phyloP scores from a whole-genome alignment of 768 basidiomycete genomes.

The Auricularia auricula-judae region DNA sequence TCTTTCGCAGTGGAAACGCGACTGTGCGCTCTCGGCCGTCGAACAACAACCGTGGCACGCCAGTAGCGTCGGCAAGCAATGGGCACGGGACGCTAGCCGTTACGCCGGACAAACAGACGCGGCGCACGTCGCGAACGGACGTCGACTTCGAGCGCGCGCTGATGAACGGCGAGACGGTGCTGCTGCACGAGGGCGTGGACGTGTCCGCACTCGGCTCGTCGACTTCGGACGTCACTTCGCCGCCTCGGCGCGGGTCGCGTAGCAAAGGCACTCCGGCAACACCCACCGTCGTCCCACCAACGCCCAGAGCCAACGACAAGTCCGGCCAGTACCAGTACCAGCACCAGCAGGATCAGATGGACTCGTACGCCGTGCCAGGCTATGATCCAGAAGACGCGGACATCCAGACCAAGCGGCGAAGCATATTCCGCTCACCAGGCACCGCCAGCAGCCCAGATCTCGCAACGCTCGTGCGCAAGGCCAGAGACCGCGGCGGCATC shows the following conservation, averaged over 20 bases:
- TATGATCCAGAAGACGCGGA: constrained; percentile 58
- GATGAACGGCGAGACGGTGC: constrained; percentile 51
- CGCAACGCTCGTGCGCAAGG: constrained; percentile 75
- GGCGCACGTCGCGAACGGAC: constrained; percentile 61
- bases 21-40: neutral
- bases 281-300: constrained; percentile 55
- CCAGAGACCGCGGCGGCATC: constrained; percentile 53
- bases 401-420: constrained; percentile 64
- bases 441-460: constrained; percentile 89
- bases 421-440: constrained; percentile 79
- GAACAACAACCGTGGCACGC: constrained; percentile 16
- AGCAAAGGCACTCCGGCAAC: constrained; percentile 40
- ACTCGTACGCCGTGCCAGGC: neutral
- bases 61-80: constrained; percentile 43
- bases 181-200: constrained; percentile 62
- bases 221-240: constrained; percentile 29
- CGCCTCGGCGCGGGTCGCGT: constrained; percentile 20
- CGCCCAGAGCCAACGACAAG: constrained; percentile 30
- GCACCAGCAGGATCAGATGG: constrained; percentile 11
- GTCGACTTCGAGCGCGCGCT: constrained; percentile 76
- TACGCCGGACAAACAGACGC: constrained; percentile 20
- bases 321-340: constrained; percentile 19
- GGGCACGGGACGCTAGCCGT: constrained; percentile 10
- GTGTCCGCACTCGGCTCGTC: constrained; percentile 51
- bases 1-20: neutral